Base-by-base conservation (phyloP, 495 filamentous ascomycete genomes). In the Aspergillus indologenus region DNA sequence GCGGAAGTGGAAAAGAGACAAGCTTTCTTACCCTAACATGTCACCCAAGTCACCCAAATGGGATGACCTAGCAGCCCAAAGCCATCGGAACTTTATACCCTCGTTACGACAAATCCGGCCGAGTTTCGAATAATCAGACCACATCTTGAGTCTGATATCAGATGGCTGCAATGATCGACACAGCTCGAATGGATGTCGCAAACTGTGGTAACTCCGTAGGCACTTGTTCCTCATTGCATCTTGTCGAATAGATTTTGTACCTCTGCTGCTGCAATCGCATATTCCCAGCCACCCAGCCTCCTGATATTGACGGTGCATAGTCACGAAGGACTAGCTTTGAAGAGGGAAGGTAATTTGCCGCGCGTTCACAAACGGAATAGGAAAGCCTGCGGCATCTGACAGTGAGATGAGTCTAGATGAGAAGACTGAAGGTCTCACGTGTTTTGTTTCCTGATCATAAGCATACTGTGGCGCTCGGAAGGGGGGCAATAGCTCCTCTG, bases 231-330 rank as follows among this genome's bases (percentile, higher is more conserved):
- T 50, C 49, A 57, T 54, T 15, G 61, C 45, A 46, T 2, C n/a
- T 23, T 52, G 47, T 47, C 61, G 62, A 68, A 62, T 67, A 46
- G 58, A 63, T 60, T 55, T 48, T 56, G 52, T 61, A 50, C 45
- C 45, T 58, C 56, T 59, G n/a, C 61, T 29, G 45, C 60, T 61
- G 51, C 59, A 47, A 63, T 54, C 59, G 58, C 46, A 60, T 52
- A 49, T 67, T 51, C 73, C 73, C 75, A 77, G 75, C 75, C 75
- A 72, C 74, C 73, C 67, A 67, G 64, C 64, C 64, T 60, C 67
- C 64, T 49, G 24, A 65, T 62, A 61, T 62, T 67, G 44, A 21
- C 18, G 31, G 48, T 20, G 14, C 22, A 8, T 49, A 29, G 20
- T 48, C 4, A 24, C 23, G 8, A 31, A 24, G 15, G 23, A 31